Evolutionary conservation across 179 eudicot species (phyloP).

Genomic region (Spergularia azorica): DNA sequence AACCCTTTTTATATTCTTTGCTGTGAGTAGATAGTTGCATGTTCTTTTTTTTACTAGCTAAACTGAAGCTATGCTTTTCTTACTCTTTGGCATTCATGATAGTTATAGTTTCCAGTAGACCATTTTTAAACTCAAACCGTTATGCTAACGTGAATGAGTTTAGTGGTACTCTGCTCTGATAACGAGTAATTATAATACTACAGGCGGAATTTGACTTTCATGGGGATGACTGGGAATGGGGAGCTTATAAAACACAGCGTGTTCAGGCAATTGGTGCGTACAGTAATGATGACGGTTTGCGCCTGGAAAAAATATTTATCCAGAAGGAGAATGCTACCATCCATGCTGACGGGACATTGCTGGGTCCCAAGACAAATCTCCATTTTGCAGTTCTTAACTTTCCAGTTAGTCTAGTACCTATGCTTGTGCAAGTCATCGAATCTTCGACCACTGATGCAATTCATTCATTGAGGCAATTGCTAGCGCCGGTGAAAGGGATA

Average conservation of each 20-base stretch:
- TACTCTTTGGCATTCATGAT: background rate
- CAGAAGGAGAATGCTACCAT: slow-evolving; percentile 97
- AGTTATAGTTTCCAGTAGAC: background rate
- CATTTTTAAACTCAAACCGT: background rate
- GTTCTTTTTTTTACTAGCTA: background rate
- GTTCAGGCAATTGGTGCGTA: slow-evolving; percentile 96
- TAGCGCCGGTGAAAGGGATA: slow-evolving; percentile 88
- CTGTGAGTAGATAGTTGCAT: background rate
- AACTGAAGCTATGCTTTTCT: background rate
- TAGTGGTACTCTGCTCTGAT: slow-evolving; percentile 4
- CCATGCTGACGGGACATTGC: slow-evolving; percentile 95
- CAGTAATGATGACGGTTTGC: slow-evolving; percentile 95
- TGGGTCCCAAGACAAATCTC: slow-evolving; percentile 95
- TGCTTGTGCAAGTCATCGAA: slow-evolving; percentile 90
- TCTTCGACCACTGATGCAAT: slow-evolving; percentile 83
- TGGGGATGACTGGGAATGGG: slow-evolving; percentile 99
- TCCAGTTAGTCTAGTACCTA: slow-evolving; percentile 93
- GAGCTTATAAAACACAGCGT: slow-evolving; percentile 90
- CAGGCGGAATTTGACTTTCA: slow-evolving; percentile 99
- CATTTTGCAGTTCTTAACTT: slow-evolving; percentile 98
- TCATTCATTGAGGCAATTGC: slow-evolving; percentile 78
- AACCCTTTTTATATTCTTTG: background rate
- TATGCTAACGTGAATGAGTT: background rate
- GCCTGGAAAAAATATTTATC: slow-evolving; percentile 94
- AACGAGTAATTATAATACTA: slow-evolving; percentile 14